Conservation (phyloP, 2,329 filamentous ascomycete genomes). For the Fusarium temperatum region DNA sequence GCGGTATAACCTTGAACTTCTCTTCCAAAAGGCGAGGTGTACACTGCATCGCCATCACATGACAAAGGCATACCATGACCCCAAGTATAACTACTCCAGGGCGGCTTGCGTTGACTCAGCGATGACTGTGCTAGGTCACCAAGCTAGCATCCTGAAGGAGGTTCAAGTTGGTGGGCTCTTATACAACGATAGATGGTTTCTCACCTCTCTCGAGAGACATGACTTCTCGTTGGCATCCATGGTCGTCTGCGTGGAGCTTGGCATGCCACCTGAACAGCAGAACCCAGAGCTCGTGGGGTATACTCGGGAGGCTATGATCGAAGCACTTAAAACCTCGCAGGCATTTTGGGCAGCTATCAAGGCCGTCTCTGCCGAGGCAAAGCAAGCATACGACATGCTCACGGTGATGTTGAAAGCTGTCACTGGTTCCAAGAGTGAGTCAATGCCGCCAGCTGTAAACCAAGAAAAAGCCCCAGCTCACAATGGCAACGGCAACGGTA, state of each 20-base stretch:
- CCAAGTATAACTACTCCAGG: constrained; percentile 21
- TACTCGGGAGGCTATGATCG: not conserved
- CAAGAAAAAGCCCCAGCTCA: not conserved
- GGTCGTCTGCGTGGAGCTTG: constrained; percentile 31
- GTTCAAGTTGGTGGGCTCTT: constrained; percentile 22
- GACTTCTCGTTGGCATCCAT: constrained; percentile 33
- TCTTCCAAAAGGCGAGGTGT: constrained; percentile 26
- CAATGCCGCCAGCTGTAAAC: not conserved
- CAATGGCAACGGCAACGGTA: not conserved
- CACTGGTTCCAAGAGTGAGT: not conserved
- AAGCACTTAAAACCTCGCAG: constrained; percentile 17
- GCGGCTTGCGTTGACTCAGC: constrained; percentile 23
- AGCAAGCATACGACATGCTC: constrained; percentile 22
- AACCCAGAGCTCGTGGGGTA: not conserved
- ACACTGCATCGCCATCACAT: constrained; percentile 31
- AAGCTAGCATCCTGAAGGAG: constrained; percentile 24
- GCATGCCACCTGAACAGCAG: not conserved
- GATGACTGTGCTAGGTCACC: constrained; percentile 11
- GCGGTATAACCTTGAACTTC: constrained; percentile 25
- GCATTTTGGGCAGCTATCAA: constrained; percentile 25
- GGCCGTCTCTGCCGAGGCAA: constrained; percentile 11
- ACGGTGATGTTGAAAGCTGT: constrained; percentile 27
- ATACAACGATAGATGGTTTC: constrained; percentile 25
- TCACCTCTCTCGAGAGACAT: constrained; percentile 19
- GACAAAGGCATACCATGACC: constrained; percentile 22